A percentile compares a stretch with the other conserved stretches of the same genome.
phyloP scores from a whole-genome alignment of 2,329 filamentous ascomycete species.

The Arachnomyces sp. region DNA sequence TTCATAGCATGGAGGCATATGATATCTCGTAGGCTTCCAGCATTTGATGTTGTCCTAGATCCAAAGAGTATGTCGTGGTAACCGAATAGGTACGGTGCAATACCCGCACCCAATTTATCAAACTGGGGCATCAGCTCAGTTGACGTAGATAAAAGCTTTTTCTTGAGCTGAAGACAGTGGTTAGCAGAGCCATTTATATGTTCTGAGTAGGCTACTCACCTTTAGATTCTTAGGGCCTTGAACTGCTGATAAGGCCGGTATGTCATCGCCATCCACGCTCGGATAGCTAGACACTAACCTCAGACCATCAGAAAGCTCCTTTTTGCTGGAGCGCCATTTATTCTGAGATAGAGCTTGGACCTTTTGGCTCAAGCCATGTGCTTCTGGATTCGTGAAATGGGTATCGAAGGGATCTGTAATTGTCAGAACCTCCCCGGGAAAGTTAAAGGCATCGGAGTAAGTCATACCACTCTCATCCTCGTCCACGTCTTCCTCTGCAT shows the following conservation, averaged over 20 bases:
- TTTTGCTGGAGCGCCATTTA: constrained; percentile 42
- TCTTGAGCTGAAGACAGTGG: constrained; percentile 57
- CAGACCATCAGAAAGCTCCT: constrained; percentile 24
- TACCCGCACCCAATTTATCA: constrained; percentile 52
- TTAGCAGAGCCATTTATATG: background rate
- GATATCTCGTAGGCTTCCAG: constrained; percentile 61
- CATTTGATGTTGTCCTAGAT: constrained; percentile 61
- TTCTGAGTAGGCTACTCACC: constrained; percentile 17
- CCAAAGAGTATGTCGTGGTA: constrained; percentile 77
- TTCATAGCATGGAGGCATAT: constrained; percentile 80
- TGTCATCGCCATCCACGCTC: constrained; percentile 17
- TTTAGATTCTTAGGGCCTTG: constrained; percentile 29
- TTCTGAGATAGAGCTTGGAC: constrained; percentile 41
- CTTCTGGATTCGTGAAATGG: constrained; percentile 67
- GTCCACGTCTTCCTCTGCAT: constrained; percentile 23
- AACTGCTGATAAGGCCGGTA: constrained; percentile 21
- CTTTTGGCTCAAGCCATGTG: constrained; percentile 49
- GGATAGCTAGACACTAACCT: constrained; percentile 25
- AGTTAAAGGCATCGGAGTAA: background rate
- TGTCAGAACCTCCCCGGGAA: constrained; percentile 45
- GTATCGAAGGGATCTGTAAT: constrained; percentile 65
- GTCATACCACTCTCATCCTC: constrained; percentile 7
- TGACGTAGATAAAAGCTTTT: constrained; percentile 54
- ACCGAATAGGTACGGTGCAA: constrained; percentile 68
- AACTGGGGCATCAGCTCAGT: constrained; percentile 51